phyloP scores from a whole-genome alignment of 352 stramenopile genomes.

The Phytophthora melonis region DNA sequence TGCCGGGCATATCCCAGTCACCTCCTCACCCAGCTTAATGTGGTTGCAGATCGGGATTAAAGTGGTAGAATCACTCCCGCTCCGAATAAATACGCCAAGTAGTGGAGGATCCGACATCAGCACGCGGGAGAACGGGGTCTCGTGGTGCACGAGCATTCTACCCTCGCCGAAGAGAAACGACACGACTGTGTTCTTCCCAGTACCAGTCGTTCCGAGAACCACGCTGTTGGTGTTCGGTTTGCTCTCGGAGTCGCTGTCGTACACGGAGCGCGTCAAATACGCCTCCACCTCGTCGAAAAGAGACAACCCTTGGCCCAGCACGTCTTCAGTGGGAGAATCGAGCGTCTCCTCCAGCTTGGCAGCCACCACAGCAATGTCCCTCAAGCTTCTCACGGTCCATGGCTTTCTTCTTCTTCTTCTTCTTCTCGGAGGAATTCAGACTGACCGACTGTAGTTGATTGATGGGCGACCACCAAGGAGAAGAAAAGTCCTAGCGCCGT shows the following conservation, averaged over 20 bases:
- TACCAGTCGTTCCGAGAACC: constrained; percentile 25
- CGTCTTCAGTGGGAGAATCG: constrained; percentile 9
- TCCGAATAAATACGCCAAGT: constrained; percentile 16
- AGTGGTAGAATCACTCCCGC: constrained; percentile 11
- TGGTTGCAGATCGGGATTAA: constrained; percentile 24
- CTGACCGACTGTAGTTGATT: not conserved
- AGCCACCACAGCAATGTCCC: not conserved
- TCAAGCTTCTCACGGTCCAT: not conserved
- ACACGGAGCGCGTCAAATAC: constrained; percentile 18
- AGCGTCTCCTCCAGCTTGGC: not conserved
- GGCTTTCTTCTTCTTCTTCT: not conserved
- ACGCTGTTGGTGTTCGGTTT: constrained; percentile 14
- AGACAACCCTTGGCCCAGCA: constrained; percentile 17
- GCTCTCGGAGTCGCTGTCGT: not conserved
- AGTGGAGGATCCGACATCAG: constrained; percentile 12
- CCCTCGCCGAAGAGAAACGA: constrained; percentile 35
- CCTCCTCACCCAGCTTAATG: not conserved
- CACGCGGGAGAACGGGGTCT: constrained; percentile 13
- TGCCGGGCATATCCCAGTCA: constrained; percentile 40
- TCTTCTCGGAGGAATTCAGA: not conserved
- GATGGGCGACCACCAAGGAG: not conserved
- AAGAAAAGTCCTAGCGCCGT: not conserved
- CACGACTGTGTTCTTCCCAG: constrained; percentile 29
- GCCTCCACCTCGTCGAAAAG: constrained; percentile 26
- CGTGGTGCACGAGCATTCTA: constrained; percentile 16